Percentiles rank a stretch among this genome's conserved stretches.
Conservation (phyloP, 2,329 filamentous ascomycete genomes). For the Stachybotrys elegans region DNA sequence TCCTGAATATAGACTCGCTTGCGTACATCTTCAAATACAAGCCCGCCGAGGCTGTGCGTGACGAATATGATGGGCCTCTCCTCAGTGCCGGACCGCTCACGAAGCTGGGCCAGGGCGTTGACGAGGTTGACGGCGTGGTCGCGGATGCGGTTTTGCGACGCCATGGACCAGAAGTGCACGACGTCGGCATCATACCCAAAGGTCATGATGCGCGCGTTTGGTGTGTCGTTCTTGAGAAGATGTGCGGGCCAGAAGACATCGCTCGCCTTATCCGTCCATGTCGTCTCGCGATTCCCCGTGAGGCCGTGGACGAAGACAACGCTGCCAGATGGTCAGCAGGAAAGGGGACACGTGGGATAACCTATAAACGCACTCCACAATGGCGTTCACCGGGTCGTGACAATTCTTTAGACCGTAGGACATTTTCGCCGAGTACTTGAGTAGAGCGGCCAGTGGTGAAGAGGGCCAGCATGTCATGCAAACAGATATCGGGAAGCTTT, state of each 20-base stretch:
- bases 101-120: conserved; percentile 8
- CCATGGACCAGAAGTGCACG: background rate
- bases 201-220: conserved; percentile 10
- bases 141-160: conserved; percentile 8
- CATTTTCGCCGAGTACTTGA: no score
- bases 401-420: no score
- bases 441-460: no score
- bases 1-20: no score
- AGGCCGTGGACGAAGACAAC: conserved; percentile 14
- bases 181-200: conserved; percentile 12
- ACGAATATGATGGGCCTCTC: conserved; percentile 12
- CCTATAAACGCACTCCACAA: no score
- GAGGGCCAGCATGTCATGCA: no score
- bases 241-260: conserved; percentile 7
- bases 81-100: conserved; percentile 8
- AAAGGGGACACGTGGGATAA: no score
- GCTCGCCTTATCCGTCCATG: conserved; percentile 5
- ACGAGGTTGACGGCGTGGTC: conserved; percentile 12
- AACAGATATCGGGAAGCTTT: no score
- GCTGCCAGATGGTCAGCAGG: conserved; percentile 1
- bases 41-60: conserved; percentile 12
- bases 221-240: conserved; percentile 4
- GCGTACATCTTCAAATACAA: conserved; percentile 14
- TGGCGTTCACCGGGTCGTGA: no score
- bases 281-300: conserved; percentile 10